phyloP scores from a whole-genome alignment of 495 filamentous ascomycete genomes.

The Letharia columbiana region DNA sequence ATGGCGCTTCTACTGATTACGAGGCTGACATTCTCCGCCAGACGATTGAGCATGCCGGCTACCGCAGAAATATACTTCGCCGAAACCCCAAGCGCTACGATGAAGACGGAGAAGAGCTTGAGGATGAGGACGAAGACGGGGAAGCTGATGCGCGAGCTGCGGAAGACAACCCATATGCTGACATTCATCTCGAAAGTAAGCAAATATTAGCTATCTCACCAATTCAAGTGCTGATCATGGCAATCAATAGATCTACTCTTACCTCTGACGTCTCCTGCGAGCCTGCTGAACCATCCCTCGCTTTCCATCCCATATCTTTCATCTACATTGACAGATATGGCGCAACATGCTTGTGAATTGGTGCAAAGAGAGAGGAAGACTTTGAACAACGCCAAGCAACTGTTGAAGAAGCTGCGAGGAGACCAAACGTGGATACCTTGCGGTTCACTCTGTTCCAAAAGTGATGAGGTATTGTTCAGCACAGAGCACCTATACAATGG shows the following conservation, averaged over 20 bases:
- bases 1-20: not conserved
- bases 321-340: constrained; percentile 71
- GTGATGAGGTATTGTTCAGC: constrained; percentile 36
- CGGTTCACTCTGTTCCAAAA: constrained; percentile 48
- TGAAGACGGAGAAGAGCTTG: constrained; percentile 77
- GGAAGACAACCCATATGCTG: constrained; percentile 76
- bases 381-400: constrained; percentile 67
- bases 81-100: constrained; percentile 67
- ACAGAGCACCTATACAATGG: constrained; percentile 20
- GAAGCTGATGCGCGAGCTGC: constrained; percentile 60
- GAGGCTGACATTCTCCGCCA: constrained; percentile 30
- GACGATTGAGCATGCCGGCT: constrained; percentile 78
- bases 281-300: constrained; percentile 75
- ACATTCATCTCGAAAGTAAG: constrained; percentile 75
- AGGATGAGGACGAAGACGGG: constrained; percentile 70
- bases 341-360: constrained; percentile 56
- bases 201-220: not conserved
- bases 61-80: constrained; percentile 72
- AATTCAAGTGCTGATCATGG: not conserved
- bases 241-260: constrained; percentile 62
- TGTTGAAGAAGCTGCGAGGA: constrained; percentile 69
- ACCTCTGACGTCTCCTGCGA: constrained; percentile 76
- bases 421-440: constrained; percentile 74
- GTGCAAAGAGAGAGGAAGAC: constrained; percentile 68
- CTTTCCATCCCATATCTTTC: constrained; percentile 75